phyloP scores from a whole-genome alignment of 306 rosid species.

The Sechiopsis laciniata region DNA sequence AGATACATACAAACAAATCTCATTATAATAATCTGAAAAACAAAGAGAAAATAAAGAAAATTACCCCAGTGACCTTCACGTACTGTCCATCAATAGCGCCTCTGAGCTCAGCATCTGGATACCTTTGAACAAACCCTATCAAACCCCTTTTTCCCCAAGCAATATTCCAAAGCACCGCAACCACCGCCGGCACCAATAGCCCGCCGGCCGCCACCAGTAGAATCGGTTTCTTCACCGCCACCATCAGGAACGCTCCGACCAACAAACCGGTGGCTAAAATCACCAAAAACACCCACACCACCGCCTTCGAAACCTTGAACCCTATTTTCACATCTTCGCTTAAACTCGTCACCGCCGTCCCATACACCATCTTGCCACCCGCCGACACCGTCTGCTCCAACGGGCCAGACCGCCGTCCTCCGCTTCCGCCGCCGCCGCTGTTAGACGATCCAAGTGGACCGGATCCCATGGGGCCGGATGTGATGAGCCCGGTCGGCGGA shows the following conservation, averaged over 20 bases:
- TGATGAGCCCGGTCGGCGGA: constrained; percentile 61
- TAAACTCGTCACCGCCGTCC: constrained; percentile 76
- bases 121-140: constrained; percentile 65
- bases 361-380: constrained; percentile 56
- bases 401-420: constrained; percentile 43
- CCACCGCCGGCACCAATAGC: constrained; percentile 44
- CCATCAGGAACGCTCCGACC: constrained; percentile 80
- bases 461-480: constrained; percentile 69
- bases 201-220: constrained; percentile 53
- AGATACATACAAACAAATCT: neutral
- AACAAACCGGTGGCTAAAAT: constrained; percentile 69
- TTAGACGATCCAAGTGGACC: constrained; percentile 50
- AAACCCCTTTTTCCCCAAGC: constrained; percentile 61
- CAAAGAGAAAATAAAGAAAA: constrained; percentile 1
- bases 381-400: constrained; percentile 39
- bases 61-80: constrained; percentile 99
- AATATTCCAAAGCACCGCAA: constrained; percentile 54
- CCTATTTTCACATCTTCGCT: constrained; percentile 55
- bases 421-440: constrained; percentile 26
- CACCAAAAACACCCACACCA: constrained; percentile 69
- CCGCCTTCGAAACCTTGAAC: constrained; percentile 67
- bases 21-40: neutral
- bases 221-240: constrained; percentile 79
- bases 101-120: constrained; percentile 87
- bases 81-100: constrained; percentile 92